Evolutionary conservation across 805 yeast genomes (phyloP).

Genomic region (Myxozyma udenii): DNA sequence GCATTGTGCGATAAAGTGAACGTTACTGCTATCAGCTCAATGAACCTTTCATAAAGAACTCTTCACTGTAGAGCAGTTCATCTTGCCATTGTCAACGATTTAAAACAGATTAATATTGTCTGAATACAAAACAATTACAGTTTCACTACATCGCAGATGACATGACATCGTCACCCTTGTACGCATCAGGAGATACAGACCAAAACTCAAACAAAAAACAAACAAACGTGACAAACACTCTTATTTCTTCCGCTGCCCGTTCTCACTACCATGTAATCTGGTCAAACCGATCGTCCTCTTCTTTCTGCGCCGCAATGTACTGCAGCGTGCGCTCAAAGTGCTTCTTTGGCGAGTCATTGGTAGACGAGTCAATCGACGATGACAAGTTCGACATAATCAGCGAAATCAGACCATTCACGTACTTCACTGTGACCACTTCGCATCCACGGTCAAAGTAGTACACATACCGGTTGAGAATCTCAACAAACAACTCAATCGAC

Average conservation of each 20-base stretch:
- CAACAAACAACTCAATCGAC: slow-evolving; percentile 80
- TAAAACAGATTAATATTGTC: no score
- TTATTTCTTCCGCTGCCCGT: no score
- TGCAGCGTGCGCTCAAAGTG: slow-evolving; percentile 70
- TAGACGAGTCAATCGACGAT: slow-evolving; percentile 29
- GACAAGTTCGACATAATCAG: slow-evolving; percentile 50
- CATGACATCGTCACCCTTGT: no score
- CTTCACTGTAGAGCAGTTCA: no score
- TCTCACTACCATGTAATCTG: slow-evolving; percentile 25
- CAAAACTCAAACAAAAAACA: neutral
- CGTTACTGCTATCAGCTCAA: neutral
- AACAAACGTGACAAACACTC: neutral
- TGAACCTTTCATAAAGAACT: no score
- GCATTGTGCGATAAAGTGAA: no score
- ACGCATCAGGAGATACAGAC: no score
- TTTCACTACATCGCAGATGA: no score
- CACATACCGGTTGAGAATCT: slow-evolving; percentile 79
- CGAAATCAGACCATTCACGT: slow-evolving; percentile 82
- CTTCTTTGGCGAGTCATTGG: slow-evolving; percentile 44
- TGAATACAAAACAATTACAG: no score
- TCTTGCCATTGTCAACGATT: no score
- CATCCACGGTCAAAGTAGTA: slow-evolving; percentile 83
- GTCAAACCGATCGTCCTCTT: slow-evolving; percentile 58
- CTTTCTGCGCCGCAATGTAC: slow-evolving; percentile 67
- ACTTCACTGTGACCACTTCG: slow-evolving; percentile 61